Percentiles rank a stretch among this genome's conserved stretches.
Evolutionary conservation across 202 grass and related monocot species (phyloP).

Genomic region (Saccharum hybrid): DNA sequence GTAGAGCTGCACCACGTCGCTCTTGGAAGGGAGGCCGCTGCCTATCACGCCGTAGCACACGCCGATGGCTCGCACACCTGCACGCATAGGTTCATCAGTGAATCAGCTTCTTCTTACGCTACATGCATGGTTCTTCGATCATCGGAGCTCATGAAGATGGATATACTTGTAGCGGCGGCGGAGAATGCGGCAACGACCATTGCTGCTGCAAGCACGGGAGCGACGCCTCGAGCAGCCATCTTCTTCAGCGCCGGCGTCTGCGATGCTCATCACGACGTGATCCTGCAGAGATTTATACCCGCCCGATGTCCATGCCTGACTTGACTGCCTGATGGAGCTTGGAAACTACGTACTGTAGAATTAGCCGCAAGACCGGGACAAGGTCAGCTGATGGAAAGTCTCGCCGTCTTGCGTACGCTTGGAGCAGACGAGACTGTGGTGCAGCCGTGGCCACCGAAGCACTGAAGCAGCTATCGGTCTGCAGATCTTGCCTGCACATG

Average conservation of each 20-base stretch:
- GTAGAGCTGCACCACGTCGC: conserved; percentile 55
- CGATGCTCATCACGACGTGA: conserved; percentile 13
- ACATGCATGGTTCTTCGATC: background rate
- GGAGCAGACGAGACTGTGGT: background rate
- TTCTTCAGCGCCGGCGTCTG: background rate
- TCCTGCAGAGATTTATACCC: conserved; percentile 8
- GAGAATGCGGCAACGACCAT: conserved; percentile 3
- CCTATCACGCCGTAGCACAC: conserved; percentile 63
- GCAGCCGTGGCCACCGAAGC: background rate
- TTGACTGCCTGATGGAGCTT: background rate
- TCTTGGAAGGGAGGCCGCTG: conserved; percentile 39
- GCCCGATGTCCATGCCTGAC: background rate
- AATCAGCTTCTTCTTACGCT: background rate
- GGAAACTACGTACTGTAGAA: background rate
- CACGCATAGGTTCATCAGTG: background rate
- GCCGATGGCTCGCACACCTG: conserved; percentile 53
- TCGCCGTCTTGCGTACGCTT: background rate
- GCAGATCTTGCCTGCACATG: background rate
- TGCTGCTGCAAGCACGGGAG: conserved; percentile 16
- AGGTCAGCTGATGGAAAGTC: background rate
- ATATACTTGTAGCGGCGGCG: background rate
- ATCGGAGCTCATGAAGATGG: background rate
- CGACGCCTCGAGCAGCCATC: conserved; percentile 20
- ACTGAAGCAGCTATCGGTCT: background rate
- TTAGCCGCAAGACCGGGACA: background rate